A percentile compares a stretch with the other conserved stretches of the same genome.
These are phyloP conservation scores for Eustoma russellianum DNA, from an alignment of 257 asterid genomes.

Conservation along the genomic window DNA sequence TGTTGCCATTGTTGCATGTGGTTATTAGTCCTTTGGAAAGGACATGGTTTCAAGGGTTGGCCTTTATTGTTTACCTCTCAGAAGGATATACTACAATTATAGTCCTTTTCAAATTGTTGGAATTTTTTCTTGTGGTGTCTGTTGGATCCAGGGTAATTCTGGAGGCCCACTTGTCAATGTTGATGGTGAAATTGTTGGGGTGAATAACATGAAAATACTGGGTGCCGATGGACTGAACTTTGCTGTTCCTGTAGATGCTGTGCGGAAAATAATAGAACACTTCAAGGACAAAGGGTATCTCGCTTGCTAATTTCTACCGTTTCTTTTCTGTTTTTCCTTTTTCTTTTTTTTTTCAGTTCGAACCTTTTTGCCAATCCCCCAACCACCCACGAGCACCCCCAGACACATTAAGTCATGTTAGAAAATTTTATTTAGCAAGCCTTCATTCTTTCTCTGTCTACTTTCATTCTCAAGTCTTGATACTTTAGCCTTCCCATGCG, in stretches of 20 bases:
- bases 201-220: constrained; percentile 62
- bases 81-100: neutral
- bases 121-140: constrained; percentile 2
- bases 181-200: constrained; percentile 85
- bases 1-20: neutral
- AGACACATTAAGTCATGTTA: too few species aligned
- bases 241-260: constrained; percentile 79
- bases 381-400: too few species aligned
- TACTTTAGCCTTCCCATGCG: neutral
- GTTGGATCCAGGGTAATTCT: constrained; percentile 67
- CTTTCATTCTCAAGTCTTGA: neutral
- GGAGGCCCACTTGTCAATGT: constrained; percentile 88
- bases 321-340: neutral
- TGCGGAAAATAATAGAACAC: constrained; percentile 59
- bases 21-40: neutral
- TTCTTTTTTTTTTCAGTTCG: too few species aligned
- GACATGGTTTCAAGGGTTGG: neutral
- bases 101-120: neutral
- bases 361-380: too few species aligned
- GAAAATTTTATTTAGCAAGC: too few species aligned
- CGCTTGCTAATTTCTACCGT: neutral
- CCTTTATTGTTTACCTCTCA: neutral
- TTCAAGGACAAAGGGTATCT: constrained; percentile 63
- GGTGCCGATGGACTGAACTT: constrained; percentile 85
- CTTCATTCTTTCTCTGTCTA: neutral